Base-by-base conservation (phyloP, 768 basidiomycete genomes). In the Russula dissimulans region DNA sequence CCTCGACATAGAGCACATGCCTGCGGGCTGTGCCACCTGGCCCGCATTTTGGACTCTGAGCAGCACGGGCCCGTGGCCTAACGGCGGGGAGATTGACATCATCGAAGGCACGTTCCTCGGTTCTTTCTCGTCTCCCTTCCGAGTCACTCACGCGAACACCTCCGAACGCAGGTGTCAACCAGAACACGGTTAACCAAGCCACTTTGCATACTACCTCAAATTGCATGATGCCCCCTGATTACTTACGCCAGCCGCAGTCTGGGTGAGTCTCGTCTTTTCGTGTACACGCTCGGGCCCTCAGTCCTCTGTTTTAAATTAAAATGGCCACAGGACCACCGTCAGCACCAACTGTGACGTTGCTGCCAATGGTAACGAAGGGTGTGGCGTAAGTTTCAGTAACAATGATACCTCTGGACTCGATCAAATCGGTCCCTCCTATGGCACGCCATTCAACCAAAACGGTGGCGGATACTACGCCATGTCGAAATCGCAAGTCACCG, bases 401-500 rank as follows among this genome's bases (percentile, higher is more conserved):
- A 61, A 70, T 17, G 69, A 26, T 26, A 26, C 22, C 22, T 26
- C 22, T 26, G 22, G 22, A 26, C 22, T 26, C 22, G 22, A 26
- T 26, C 22, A 26, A 26, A 26, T 26, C 22, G 22, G 72, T 18
- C 17, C 31, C 8, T 79, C 79, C 12, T 82, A 78, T 65, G 82
- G 82, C 26, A 6, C 66, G 34, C 67, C 60, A 14, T 82, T 85
- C 71, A 85, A 85, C 67, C 32, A 39, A 12, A 70, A 69, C 14
- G 77, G 79, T 31, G 87, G 87, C 29, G 87, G 87, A 0, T 84
- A 74, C 74, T 87, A 78, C 68, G 83, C 75, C 50, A 74, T 84
- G 75, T 67, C 72, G 60, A 77, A 78, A 43, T 73, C 76, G 29
- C 56, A 50, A 9, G 43, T 60, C 0, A 71, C 69, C 3, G 82